These are phyloP conservation scores for Tuber magnatum DNA, from an alignment of 495 filamentous ascomycete genomes.

Conservation along the genomic window DNA sequence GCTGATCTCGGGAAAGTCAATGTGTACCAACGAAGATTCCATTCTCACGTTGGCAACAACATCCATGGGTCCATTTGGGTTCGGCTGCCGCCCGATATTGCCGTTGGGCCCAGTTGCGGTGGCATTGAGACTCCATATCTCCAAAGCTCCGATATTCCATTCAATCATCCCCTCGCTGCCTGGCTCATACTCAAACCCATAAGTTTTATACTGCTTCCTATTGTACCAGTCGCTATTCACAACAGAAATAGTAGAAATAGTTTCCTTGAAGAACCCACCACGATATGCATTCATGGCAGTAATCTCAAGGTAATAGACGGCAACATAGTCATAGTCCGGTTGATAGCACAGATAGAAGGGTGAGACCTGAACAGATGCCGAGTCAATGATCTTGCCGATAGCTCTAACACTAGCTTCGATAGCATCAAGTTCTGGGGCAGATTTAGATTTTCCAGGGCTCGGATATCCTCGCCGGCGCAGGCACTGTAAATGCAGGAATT, in stretches of 20 bases:
- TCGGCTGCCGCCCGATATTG: constrained; percentile 62
- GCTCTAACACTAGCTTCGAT: constrained; percentile 60
- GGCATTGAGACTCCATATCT: constrained; percentile 63
- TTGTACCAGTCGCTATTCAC: constrained; percentile 74
- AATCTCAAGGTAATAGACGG: constrained; percentile 54
- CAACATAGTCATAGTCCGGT: constrained; percentile 60
- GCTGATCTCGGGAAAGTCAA: constrained; percentile 52
- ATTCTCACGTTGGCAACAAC: constrained; percentile 69
- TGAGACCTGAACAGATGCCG: constrained; percentile 61
- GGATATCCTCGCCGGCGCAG: constrained; percentile 61
- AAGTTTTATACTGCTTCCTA: constrained; percentile 64
- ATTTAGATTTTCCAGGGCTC: constrained; percentile 59
- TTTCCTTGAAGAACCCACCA: constrained; percentile 65
- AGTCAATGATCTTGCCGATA: constrained; percentile 48
- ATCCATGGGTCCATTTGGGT: constrained; percentile 64
- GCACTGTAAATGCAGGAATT: constrained; percentile 57
- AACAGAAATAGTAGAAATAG: constrained; percentile 60
- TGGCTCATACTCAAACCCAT: constrained; percentile 66
- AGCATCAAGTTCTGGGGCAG: constrained; percentile 72
- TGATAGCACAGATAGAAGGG: constrained; percentile 73
- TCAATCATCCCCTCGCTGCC: constrained; percentile 56
- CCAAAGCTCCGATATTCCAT: constrained; percentile 61
- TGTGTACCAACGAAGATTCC: constrained; percentile 57
- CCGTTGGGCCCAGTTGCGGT: constrained; percentile 64
- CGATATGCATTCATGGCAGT: constrained; percentile 60